Base-by-base conservation (phyloP, 768 basidiomycete genomes). In the Tylopilus sp. region DNA sequence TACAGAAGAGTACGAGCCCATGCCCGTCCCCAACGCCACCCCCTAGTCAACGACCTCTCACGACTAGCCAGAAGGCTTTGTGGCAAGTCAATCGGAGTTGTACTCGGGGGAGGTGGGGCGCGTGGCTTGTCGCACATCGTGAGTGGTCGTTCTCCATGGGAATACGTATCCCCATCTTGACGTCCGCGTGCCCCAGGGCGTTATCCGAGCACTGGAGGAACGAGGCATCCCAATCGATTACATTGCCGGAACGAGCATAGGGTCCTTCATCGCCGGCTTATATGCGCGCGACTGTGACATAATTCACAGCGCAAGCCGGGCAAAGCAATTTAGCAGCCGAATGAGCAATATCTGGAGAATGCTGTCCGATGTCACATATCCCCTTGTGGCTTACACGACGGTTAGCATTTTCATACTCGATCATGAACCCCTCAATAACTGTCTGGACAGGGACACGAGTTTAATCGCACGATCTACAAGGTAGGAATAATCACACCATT, bases 101-200 rank as follows among this genome's bases (percentile, higher is more conserved):
- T 98, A 8, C 80, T 99, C 2, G 97, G 97, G 19, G 97, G 97
- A 7, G 97, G 97, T n/a, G 97, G 97, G 17, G 97, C 95, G 16
- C 81, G 97, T 37, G 97, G 87, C n/a, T 76, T 89, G 40, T 80
- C 85, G 0, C 87, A 90, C 65, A 70, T 89, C 41, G 82, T 83
- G 56, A 46, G 76, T 62, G 46, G 71, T 76, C 50, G 52, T 11
- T 25, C 54, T 40, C 52, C 53, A 61, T 47, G 50, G 50, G 25
- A 45, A 59, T 53, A 37, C 19, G 6, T 21, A 37, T 37, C 37
- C 43, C 5, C 6, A 41, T 40, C 21, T 40, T 50, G 55, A 57
- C 36, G n/a, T 22, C 34, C 19, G 44, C 53, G 58, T 55, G 51
- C 48, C 25, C 14, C 58, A 93, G 91, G 97, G 97, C n/a, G 81